Evolutionary conservation across 148 eudicot genomes (phyloP).

Genomic region (Chenopodium quinoa): DNA sequence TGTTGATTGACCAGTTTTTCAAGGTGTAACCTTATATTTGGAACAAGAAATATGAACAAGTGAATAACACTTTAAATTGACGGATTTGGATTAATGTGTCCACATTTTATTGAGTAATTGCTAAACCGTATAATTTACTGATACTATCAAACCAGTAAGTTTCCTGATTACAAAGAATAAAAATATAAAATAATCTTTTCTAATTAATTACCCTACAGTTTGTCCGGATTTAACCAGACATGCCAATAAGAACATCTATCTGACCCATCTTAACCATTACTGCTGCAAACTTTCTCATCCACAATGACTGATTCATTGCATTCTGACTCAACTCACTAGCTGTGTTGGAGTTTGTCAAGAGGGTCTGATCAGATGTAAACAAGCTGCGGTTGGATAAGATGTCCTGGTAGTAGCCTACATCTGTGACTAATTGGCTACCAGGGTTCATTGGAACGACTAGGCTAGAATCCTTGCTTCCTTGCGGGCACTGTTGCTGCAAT

Average conservation of each 20-base stretch:
- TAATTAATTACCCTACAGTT: constrained; percentile 30
- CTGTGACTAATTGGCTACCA: constrained; percentile 21
- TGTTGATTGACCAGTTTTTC: neutral
- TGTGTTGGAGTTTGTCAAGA: constrained; percentile 35
- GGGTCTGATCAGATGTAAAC: constrained; percentile 42
- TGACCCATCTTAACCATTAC: constrained; percentile 73
- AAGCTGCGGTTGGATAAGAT: constrained; percentile 20
- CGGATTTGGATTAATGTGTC: neutral
- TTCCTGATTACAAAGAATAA: neutral
- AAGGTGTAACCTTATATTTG: neutral
- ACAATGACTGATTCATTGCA: constrained; percentile 29
- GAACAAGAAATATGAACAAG: neutral
- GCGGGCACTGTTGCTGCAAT: constrained; percentile 53
- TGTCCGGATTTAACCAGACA: constrained; percentile 25
- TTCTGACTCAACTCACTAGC: constrained; percentile 44
- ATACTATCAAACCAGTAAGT: neutral
- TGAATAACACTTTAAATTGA: too few relatives aligned
- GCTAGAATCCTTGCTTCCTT: constrained; percentile 34
- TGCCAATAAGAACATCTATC: constrained; percentile 44
- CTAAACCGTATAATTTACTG: neutral
- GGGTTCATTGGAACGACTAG: constrained; percentile 42
- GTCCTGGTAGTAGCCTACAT: constrained; percentile 21
- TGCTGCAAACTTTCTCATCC: constrained; percentile 45
- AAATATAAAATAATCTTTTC: neutral
- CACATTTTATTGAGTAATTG: neutral